These are phyloP conservation scores for Kwoniella mangroviensis DNA, from an alignment of 768 basidiomycete genomes.

Conservation along the genomic window DNA sequence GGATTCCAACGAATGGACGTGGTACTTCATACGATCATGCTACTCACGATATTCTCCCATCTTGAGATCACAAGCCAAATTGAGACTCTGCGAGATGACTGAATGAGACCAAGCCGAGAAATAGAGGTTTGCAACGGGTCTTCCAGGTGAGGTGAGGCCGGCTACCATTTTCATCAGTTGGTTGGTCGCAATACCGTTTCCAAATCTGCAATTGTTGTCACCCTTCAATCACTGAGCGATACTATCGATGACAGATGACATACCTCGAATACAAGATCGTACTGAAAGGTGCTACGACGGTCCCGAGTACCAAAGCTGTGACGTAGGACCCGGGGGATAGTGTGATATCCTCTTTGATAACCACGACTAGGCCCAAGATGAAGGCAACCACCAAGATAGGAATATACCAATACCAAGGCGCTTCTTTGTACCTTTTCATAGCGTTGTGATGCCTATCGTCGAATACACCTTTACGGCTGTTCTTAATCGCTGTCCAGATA, in stretches of 20 bases:
- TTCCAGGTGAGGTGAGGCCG: constrained; percentile 29
- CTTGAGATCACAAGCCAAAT: constrained; percentile 16
- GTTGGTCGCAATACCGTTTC: constrained; percentile 67
- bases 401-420: constrained; percentile 65
- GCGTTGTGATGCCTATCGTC: constrained; percentile 65
- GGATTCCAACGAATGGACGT: background rate
- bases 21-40: background rate
- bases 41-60: constrained; percentile 18
- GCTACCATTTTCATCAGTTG: constrained; percentile 59
- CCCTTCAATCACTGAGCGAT: constrained; percentile 66
- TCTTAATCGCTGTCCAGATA: constrained; percentile 57
- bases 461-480: constrained; percentile 61
- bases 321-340: constrained; percentile 71
- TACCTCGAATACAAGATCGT: constrained; percentile 8
- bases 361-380: constrained; percentile 64
- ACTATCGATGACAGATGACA: background rate
- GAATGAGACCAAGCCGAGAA: constrained; percentile 23
- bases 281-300: constrained; percentile 14
- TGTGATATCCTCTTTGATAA: constrained; percentile 67
- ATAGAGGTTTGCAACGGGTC: constrained; percentile 24
- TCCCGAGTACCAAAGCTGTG: constrained; percentile 59
- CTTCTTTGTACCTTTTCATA: constrained; percentile 62
- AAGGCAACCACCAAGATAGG: constrained; percentile 54
- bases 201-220: constrained; percentile 62
- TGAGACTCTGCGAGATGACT: constrained; percentile 27